Base-by-base conservation (phyloP, 768 basidiomycete species). In the Boletus reticuloceps region DNA sequence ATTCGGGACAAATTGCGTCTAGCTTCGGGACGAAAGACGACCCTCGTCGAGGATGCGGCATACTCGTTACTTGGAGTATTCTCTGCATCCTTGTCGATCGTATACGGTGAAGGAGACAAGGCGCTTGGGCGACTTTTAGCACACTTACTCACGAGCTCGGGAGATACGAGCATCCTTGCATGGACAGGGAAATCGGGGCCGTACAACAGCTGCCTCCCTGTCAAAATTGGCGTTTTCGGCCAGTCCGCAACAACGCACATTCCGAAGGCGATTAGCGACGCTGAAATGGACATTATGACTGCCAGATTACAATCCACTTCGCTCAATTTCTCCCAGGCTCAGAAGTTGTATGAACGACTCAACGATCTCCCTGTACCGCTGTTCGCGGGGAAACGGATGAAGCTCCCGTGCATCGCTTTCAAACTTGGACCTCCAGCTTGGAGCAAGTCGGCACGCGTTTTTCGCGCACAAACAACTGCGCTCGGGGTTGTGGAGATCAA, bases 401-500 rank as follows among this genome's bases (percentile, higher is more conserved):
- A 37, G 19, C 47, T 54, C 31, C 53, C 53, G 1, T 54, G 53
- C 14, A 41, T 54, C 32, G 40, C 13, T 2, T 54, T 54, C 37
- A 40, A 32, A 29, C 53, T 54, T 17, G 53, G 53, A 20, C 47
- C 22, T 29, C 20, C 42, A 29, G 29, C 31, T 34, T 22, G 22
- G 14, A 27, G 5, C 40, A 14, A 9, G 14, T 16, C 47, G 2
- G 39, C 40, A 9, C 12, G 19, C 4, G 12, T 20, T 6, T 60
- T 50, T 42, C 46, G 53, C n/a, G 51, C 54, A 4, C 12, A 29
- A 16, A n/a, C 55, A 10, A 12, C 1, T 8, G 53, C 14, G 2
- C 53, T 64, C 3, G 55, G 62, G 19, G 14, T 27, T 2, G 55
- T 64, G 17, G 32, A 50, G n/a, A 60, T 63, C 6, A 38, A 6